Percentiles rank a stretch among this genome's conserved stretches.
Evolutionary conservation across 2,329 filamentous ascomycete genomes (phyloP).

Genomic region (Ophiocordyceps polyrhachis-furcata): DNA sequence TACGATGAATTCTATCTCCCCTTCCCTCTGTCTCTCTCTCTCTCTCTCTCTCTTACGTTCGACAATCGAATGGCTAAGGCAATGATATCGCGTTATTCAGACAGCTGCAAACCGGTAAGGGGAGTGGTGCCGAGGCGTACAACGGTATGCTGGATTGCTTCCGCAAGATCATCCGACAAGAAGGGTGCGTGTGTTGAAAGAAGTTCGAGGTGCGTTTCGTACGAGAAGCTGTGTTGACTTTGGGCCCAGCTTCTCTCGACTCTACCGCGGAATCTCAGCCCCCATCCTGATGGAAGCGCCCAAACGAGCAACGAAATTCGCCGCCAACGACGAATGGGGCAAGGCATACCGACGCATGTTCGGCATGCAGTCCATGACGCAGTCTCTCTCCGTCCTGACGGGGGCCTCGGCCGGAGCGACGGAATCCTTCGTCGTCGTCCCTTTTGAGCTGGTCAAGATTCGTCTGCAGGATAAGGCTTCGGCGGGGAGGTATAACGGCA

Average conservation of each 20-base stretch:
- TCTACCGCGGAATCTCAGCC: constrained; percentile 90
- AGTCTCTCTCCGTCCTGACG: constrained; percentile 78
- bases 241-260: constrained; percentile 50
- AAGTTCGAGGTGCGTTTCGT: no score
- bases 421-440: constrained; percentile 91
- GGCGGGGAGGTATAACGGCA: constrained; percentile 69
- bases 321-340: constrained; percentile 97
- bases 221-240: no score
- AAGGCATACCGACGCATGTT: constrained; percentile 81
- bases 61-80: neutral
- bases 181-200: constrained; percentile 44
- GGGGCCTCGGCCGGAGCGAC: constrained; percentile 90
- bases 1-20: constrained; percentile 35
- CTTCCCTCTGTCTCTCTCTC: no score
- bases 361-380: constrained; percentile 71
- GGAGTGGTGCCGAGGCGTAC: constrained; percentile 64
- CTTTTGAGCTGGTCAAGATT: constrained; percentile 98
- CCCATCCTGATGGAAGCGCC: constrained; percentile 93
- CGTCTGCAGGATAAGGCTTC: constrained; percentile 90
- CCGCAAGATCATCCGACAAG: constrained; percentile 86
- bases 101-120: constrained; percentile 66
- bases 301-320: constrained; percentile 96
- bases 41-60: no score
- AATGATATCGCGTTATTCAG: constrained; percentile 21
- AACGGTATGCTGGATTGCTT: constrained; percentile 98